These are phyloP conservation scores for Blumeria graminis DNA, from an alignment of 2,329 filamentous ascomycete genomes.

Conservation along the genomic window DNA sequence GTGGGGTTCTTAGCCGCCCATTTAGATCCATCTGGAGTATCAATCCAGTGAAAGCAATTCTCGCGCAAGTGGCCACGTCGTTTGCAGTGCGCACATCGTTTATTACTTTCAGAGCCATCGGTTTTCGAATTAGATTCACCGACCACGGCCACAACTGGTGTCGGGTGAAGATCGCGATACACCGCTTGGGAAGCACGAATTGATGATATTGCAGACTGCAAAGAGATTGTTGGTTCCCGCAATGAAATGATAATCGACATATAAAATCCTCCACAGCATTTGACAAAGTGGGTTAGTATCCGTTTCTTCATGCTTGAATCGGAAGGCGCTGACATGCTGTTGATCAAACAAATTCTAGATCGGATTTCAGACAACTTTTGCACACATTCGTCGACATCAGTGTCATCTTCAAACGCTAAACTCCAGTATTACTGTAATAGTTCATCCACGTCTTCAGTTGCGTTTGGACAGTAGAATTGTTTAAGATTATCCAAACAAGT, in stretches of 20 bases:
- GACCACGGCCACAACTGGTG: background rate
- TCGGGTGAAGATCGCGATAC: background rate
- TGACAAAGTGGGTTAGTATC: background rate
- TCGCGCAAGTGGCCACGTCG: background rate
- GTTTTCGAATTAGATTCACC: background rate
- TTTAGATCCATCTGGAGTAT: background rate
- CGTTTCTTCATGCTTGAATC: background rate
- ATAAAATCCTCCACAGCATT: background rate
- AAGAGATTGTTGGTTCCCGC: background rate
- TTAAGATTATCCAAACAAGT: background rate
- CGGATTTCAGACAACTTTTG: background rate
- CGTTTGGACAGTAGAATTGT: background rate
- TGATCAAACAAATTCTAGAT: background rate
- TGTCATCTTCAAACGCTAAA: background rate
- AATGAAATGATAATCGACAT: background rate
- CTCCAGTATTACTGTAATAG: background rate
- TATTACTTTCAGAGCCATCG: background rate
- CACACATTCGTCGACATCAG: background rate
- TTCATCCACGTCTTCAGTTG: background rate
- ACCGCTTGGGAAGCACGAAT: background rate
- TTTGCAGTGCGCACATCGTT: background rate
- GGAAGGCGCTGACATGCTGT: background rate
- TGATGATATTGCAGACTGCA: background rate
- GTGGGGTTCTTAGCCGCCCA: background rate
- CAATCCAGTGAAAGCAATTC: background rate